phyloP scores from a whole-genome alignment of 2,329 filamentous ascomycete genomes.

The Cercospora zeae-maydis region DNA sequence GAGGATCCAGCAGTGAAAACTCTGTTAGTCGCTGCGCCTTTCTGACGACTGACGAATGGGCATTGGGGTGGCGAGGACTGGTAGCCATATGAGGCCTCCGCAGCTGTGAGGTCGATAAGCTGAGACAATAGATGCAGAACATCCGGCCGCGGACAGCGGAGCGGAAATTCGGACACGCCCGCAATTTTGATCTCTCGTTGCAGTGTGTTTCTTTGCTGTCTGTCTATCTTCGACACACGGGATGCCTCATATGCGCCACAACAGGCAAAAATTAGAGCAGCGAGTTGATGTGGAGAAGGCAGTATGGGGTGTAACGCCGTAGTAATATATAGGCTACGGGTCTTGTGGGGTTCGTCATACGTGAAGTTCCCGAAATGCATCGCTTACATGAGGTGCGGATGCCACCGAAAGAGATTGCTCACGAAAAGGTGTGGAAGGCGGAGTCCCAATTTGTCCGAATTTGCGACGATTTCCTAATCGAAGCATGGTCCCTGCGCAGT shows the following conservation, averaged over 20 bases:
- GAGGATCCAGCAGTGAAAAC: neutral
- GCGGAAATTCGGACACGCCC: neutral
- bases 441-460: no score
- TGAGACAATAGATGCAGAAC: neutral
- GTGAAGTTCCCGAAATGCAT: neutral
- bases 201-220: neutral
- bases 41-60: neutral
- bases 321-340: neutral
- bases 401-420: neutral
- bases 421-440: no score
- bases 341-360: neutral
- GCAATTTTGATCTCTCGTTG: neutral
- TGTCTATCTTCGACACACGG: neutral
- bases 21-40: neutral
- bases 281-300: neutral
- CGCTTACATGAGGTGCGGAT: neutral
- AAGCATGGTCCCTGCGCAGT: no score
- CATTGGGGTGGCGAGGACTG: neutral
- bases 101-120: neutral
- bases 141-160: neutral
- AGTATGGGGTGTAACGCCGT: neutral
- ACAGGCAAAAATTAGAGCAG: neutral
- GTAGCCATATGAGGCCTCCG: neutral
- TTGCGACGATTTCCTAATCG: no score
- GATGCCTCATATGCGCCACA: neutral